Base-by-base conservation (phyloP, 2,329 filamentous ascomycete genomes). In the Cercospora nicotianae region DNA sequence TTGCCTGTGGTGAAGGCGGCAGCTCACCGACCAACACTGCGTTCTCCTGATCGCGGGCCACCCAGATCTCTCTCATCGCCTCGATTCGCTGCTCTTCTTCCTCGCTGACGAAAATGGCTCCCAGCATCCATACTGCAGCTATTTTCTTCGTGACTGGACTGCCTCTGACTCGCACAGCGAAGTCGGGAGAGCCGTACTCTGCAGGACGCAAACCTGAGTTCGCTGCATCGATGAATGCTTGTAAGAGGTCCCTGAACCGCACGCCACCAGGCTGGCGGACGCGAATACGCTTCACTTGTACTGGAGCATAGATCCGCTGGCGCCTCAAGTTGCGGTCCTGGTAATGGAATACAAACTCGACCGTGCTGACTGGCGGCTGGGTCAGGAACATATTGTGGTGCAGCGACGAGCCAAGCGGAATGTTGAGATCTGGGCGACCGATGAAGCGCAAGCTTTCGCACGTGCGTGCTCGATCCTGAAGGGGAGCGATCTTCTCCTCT, bases 81-180 rank as follows among this genome's bases (percentile, higher is more conserved):
- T 70, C 64, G 5, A 70, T 48, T 1, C 2, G 23, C 5, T 48
- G 42, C 18, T 61, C 28, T 48, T 71, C 69, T n/a, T 66, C 58
- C 13, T 67, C 45, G 18, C 48, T 66, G 23, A 61, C 70, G 59
- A 69, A 70, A 0, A 71, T 42, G 0, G 69, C 70, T 0, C 70
- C 70, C 8, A 72, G n/a, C 59, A 69, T 58, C 33, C 60, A 72
- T 0, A 71, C 48, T 3, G 51, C 39, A 0, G 64, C 36, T 4
- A 59, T 66, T 31, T 59, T 69, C 5, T 67, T 42, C 18, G 31
- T 48, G 10, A n/a, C 20, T 13, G 30, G 20, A 2, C 20, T 55
- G 6, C 48, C 65, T 6, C 5, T 2, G 2, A 63, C 60, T 18
- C 51, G 36, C 10, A 67, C 36, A 23, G n/a, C 10, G 5, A 60